Evolutionary conservation across 257 asterid species (phyloP).

Genomic region (Striga asiatica): DNA sequence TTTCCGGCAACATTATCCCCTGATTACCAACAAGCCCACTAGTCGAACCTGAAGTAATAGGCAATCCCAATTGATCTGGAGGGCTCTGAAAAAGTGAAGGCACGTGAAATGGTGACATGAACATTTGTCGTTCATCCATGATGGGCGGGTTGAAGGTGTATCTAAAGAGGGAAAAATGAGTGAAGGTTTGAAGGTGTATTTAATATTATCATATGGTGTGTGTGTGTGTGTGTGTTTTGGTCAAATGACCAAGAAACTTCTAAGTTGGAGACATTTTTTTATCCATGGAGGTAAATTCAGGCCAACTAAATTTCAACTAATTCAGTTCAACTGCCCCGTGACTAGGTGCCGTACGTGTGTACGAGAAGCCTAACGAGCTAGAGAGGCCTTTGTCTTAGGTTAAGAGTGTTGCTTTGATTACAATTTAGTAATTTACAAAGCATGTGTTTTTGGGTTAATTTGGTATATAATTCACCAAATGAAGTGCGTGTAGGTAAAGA

Average conservation of each 20-base stretch:
- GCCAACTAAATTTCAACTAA: constrained; percentile 48
- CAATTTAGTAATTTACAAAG: too few relatives aligned
- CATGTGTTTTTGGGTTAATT: background rate
- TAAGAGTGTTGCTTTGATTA: constrained; percentile 18
- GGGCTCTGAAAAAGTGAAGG: constrained; percentile 2
- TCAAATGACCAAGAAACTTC: background rate
- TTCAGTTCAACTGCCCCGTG: constrained; percentile 36
- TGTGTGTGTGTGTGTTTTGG: constrained; percentile 1
- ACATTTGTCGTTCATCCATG: constrained; percentile 21
- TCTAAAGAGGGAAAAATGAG: background rate
- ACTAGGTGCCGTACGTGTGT: background rate
- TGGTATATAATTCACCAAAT: too few relatives aligned
- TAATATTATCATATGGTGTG: too few relatives aligned
- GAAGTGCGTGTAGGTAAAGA: background rate
- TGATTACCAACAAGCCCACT: background rate
- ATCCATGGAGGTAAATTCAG: background rate
- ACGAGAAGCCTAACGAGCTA: constrained; percentile 7
- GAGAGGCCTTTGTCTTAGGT: background rate
- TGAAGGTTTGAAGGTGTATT: background rate
- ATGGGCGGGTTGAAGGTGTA: too few relatives aligned
- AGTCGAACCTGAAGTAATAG: background rate
- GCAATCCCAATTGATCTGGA: constrained; percentile 5
- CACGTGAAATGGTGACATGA: background rate
- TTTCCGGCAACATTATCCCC: background rate
- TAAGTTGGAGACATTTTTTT: background rate